Evolutionary conservation across 192 early-diverging fungal genomes (phyloP), one percentile per base, ranked within the genome.

Genomic region (Pilobolus umbonatus): DNA sequence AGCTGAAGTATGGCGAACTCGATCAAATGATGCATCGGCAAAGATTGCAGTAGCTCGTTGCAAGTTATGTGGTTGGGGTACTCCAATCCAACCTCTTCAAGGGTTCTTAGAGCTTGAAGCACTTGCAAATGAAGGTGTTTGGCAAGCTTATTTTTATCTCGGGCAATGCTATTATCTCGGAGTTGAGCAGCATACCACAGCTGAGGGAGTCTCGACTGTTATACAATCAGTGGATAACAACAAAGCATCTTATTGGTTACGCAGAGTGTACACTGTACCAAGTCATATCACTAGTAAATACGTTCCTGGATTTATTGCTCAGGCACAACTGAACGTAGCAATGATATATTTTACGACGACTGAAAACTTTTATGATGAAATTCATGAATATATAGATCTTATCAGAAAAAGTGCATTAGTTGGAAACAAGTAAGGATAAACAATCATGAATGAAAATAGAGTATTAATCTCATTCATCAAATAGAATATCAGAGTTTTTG

Each of bases 41-140:
- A 57, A 47, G 25, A 57, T 65, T 15, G 62, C 60, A 55, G 25
- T 63, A 34, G 70, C 70, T 5, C 60, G 55, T 22, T 72, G 64
- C 17, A 60, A 66, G 17, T 8, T 72, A 9, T 48, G 62, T 38
- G 70, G 64, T 9, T 72, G 70, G 70, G 70, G 64, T n/a, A 55
- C 54, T 8, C 55, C 54, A 24, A 32, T 38, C 2, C 30, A 66
- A 38, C 52, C 64, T 1, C 7, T 9, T 5, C 25, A 59, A 5
- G 70, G 70, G 4, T 72, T 72, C 29, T 17, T 40, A 21, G 38
- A 39, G 9, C 39, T 72, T 9, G 36, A 52, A 11, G 3, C 21
- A 5, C 47, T 72, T 39, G 64, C 70, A 17, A 31, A 45, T 36
- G 45, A 58, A 21, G 42, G 39, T 21, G 47, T 28, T 17, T 57